Base-by-base conservation (phyloP, 371 early-diverging fungal species). In the Lichtheimia corymbifera region DNA sequence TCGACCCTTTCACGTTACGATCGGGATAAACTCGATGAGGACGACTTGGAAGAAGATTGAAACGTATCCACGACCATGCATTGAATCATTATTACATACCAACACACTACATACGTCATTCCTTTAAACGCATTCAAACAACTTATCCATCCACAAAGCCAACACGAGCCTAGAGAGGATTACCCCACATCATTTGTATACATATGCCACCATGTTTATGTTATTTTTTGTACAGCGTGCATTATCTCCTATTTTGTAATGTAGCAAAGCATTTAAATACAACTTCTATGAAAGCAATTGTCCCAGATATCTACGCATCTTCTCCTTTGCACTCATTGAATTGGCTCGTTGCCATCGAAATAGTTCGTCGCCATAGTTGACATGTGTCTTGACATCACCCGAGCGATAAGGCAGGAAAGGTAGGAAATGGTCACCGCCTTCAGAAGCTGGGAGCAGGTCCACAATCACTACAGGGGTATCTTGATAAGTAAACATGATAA, bases 271-370 rank as follows among this genome's bases (percentile, higher is more conserved):
- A 50, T 22, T 22, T 18, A 50, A 50, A 50, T 3, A 2, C 11
- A n/a, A 12, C 0, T 47, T 22, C 47, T 44, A 54, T 49, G 22
- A 43, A 30, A 59, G 43, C n/a, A 60, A 44, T 44, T 60, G 65
- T 9, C 56, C 43, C 9, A 65, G 52, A 52, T 65, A 65, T 0
- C 47, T 27, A 13, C 59, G 44, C 61, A 65, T 65, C 44, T 65
- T 60, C 12, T 65, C 66, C 57, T 65, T 65, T 4, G 49, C 49
- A 12, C 40, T 52, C 28, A 65, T 52, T 20, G 52, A 51, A 18
- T 65, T 65, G 0, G 58, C 66, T 7, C 50, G 42, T 44, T 61
- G 45, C 66, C 66, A 65, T 47, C 45, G 57, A 45, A 65, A 65
- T 22, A 57, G 45, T 25, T 65, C 66, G 17, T 61, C 61, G 14